Evolutionary conservation across 2,329 filamentous ascomycete genomes (phyloP), one percentile per base, ranked within the genome.

Genomic region (Aaosphaeria arxii): DNA sequence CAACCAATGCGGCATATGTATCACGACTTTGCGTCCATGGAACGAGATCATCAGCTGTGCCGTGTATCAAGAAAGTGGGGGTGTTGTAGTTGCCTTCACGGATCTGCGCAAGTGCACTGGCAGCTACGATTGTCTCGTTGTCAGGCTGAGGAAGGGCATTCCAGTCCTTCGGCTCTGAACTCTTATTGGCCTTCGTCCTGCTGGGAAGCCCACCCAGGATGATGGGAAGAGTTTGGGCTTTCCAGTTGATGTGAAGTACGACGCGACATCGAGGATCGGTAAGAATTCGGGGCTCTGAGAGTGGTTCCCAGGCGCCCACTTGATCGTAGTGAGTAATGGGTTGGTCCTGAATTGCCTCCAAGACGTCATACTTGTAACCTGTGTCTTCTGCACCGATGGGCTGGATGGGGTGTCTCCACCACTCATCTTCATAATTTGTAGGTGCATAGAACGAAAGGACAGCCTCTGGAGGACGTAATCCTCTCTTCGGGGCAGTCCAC

Each of bases 401-500:
- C 43, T 9, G 40, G 42, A 5, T 55, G 5, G 49, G 47, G 11
- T 42, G 36, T 24, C 5, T 54, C 48, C 11, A 54, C 33, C 33
- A 36, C 7, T 36, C n/a, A n/a, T 36, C 33, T 36, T 74, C 66
- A 47, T 70, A 75, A 55, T 75, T 63, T 0, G 64, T 66, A 2
- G 72, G 76, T 7, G 61, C 58, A 47, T 81, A 81, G 44, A 81
- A 77, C 0, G 63, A 65, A 0, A 80, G 56, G 2, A 77, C 69
- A 1, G 73, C 76, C 0, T 69, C 53, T 0, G 77, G 77, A 0
- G 75, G 62, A 4, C 7, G 32, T 0, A 79, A 29, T 0, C 66
- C 69, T 1, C 42, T 28, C 7, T 48, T 17, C 0, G 43, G 35
- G 0, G 67, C 50, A 0, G 72, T 78, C 61, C 64, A 79, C 0